Percentiles rank a stretch among this genome's conserved stretches.
Evolutionary conservation across 1,139 yeast species (phyloP).

Genomic region (Yamadazyma sp.): DNA sequence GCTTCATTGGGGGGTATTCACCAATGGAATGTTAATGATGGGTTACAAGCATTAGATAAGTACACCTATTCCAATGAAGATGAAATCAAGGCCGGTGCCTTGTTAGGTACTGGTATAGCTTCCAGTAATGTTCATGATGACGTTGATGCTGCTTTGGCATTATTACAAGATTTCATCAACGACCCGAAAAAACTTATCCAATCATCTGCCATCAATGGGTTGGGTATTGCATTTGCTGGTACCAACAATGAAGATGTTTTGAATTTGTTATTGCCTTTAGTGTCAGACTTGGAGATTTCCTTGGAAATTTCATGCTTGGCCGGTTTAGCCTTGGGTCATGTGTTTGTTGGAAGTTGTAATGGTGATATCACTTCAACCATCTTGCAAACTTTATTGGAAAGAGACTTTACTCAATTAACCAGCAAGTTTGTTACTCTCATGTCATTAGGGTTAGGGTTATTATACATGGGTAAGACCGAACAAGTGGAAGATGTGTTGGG

Average conservation of each 20-base stretch:
- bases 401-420: conserved; percentile 73
- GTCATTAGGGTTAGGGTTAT: conserved; percentile 88
- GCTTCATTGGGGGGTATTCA: conserved; percentile 89
- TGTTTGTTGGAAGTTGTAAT: conserved; percentile 93
- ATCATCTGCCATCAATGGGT: conserved; percentile 82
- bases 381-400: conserved; percentile 84
- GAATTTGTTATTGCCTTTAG: conserved; percentile 77
- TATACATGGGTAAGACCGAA: conserved; percentile 93
- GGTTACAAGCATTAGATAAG: conserved; percentile 86
- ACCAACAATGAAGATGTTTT: conserved; percentile 84
- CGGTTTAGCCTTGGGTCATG: conserved; percentile 89
- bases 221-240: conserved; percentile 95
- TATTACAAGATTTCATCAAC: conserved; percentile 76
- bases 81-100: conserved; percentile 93
- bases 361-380: conserved; percentile 92
- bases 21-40: conserved; percentile 90
- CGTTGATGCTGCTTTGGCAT: conserved; percentile 86
- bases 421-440: conserved; percentile 87
- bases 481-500: conserved; percentile 94
- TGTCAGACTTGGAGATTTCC: conserved; percentile 73
- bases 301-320: conserved; percentile 84
- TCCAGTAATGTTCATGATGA: conserved; percentile 95
- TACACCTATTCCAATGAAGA: conserved; percentile 83
- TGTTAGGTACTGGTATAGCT: conserved; percentile 93
- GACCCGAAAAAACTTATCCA: conserved; percentile 56